Conservation (phyloP, 1,284 basidiomycete species). For the Mycena citricolor region DNA sequence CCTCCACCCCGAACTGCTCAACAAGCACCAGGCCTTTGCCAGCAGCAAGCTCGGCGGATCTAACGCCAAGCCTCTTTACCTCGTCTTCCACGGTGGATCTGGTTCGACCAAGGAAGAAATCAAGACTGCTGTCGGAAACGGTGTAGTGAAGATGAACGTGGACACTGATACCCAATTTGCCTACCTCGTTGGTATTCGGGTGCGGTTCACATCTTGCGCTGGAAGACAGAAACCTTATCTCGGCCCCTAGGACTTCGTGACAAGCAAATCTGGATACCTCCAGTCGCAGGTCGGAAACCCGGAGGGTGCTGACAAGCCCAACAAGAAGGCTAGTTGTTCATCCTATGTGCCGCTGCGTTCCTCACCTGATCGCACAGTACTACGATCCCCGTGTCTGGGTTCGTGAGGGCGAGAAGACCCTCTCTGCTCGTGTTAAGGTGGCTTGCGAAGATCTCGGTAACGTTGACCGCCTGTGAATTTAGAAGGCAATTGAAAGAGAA, state of each 20-base stretch:
- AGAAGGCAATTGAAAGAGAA: too few relatives aligned
- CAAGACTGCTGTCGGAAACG: constrained; percentile 85
- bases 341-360: neutral
- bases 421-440: constrained; percentile 84
- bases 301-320: constrained; percentile 91
- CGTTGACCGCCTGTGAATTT: too few relatives aligned
- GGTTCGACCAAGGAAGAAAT: constrained; percentile 98
- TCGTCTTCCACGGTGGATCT: constrained; percentile 99
- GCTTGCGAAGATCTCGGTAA: constrained; percentile 91
- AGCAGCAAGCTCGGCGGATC: constrained; percentile 69
- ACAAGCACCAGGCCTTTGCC: constrained; percentile 88
- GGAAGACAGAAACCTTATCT: constrained; percentile 8
- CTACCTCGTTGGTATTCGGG: constrained; percentile 87
- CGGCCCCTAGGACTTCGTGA: constrained; percentile 69
- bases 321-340: constrained; percentile 79
- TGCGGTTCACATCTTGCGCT: constrained; percentile 34
- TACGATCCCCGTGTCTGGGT: constrained; percentile 98
- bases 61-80: constrained; percentile 83
- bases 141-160: constrained; percentile 98
- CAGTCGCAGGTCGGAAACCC: constrained; percentile 91
- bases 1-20: constrained; percentile 89
- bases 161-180: constrained; percentile 95
- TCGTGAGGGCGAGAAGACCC: constrained; percentile 97
- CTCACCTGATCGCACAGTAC: constrained; percentile 44
- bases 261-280: constrained; percentile 84